Conservation (phyloP, 164 flowering plant genomes). For the Vitis amurensis region DNA sequence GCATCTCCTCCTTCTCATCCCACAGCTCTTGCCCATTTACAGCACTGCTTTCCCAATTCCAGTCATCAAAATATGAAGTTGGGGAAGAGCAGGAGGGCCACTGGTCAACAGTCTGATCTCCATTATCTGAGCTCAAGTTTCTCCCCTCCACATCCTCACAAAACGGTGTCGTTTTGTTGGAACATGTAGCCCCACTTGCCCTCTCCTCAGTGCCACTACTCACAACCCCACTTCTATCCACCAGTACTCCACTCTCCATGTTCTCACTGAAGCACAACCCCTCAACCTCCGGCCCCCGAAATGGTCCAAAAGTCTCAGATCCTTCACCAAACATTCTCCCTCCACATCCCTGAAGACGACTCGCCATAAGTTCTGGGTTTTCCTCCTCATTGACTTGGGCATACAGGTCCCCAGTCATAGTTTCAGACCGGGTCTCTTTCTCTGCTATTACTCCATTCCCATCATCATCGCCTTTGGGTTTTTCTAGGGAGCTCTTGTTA, state of each 20-base stretch:
- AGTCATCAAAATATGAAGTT: conserved; percentile 17
- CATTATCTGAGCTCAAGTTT: conserved; percentile 4
- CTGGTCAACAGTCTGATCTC: neutral
- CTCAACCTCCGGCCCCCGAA: neutral
- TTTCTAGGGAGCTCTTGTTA: no score
- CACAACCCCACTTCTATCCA: no score
- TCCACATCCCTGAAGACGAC: conserved; percentile 1
- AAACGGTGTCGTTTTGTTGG: neutral
- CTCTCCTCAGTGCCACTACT: no score
- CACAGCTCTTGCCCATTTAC: conserved; percentile 14
- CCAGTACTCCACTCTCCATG: neutral
- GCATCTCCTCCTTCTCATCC: conserved; percentile 25
- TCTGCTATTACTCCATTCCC: neutral
- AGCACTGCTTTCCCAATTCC: conserved; percentile 29
- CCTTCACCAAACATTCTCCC: neutral
- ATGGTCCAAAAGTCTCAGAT: no score
- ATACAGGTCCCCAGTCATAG: neutral
- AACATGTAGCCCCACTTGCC: no score
- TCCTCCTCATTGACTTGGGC: conserved; percentile 5
- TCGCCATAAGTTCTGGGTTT: neutral
- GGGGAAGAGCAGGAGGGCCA: conserved; percentile 15
- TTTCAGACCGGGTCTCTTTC: conserved; percentile 7
- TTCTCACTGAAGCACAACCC: conserved; percentile 11
- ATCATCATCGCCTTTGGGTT: neutral
- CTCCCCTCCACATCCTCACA: neutral